phyloP scores from a whole-genome alignment of 441 rosid genomes.

The Euphorbia celastroides region DNA sequence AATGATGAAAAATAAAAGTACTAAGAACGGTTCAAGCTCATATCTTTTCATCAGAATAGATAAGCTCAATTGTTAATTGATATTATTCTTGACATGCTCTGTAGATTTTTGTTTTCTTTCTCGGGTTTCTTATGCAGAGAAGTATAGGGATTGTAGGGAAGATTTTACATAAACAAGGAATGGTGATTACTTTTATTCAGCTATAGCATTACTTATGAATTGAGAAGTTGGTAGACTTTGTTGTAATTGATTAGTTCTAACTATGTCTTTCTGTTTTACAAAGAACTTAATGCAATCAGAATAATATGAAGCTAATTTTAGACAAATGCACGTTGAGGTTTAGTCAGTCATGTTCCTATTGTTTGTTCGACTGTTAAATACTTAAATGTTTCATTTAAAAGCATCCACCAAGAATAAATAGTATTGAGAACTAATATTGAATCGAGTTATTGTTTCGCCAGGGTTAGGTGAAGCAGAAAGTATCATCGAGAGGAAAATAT shows the following conservation, averaged over 20 bases:
- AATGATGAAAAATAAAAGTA: neutral
- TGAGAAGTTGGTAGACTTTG: neutral
- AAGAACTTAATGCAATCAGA: neutral
- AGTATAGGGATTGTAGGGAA: neutral
- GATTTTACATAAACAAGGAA: neutral
- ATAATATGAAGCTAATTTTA: neutral
- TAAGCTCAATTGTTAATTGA: too few species aligned
- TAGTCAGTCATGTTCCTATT: neutral
- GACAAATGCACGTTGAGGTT: neutral
- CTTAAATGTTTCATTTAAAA: neutral
- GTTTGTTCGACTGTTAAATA: neutral
- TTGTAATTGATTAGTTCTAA: neutral
- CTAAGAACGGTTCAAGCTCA: too few species aligned
- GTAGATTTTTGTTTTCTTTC: neutral
- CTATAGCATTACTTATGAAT: neutral
- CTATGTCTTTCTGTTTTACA: neutral
- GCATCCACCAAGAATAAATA: neutral
- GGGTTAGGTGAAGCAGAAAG: slow-evolving; percentile 45
- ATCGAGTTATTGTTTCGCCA: neutral
- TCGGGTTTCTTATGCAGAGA: neutral
- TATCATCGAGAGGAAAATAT: slow-evolving; percentile 88
- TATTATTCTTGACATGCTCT: too few species aligned
- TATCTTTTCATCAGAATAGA: too few species aligned
- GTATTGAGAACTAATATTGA: neutral
- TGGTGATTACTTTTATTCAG: neutral